Evolutionary conservation across 2,329 filamentous ascomycete genomes (phyloP), one percentile per base, ranked within the genome.

Genomic region (Xylaria digitata): DNA sequence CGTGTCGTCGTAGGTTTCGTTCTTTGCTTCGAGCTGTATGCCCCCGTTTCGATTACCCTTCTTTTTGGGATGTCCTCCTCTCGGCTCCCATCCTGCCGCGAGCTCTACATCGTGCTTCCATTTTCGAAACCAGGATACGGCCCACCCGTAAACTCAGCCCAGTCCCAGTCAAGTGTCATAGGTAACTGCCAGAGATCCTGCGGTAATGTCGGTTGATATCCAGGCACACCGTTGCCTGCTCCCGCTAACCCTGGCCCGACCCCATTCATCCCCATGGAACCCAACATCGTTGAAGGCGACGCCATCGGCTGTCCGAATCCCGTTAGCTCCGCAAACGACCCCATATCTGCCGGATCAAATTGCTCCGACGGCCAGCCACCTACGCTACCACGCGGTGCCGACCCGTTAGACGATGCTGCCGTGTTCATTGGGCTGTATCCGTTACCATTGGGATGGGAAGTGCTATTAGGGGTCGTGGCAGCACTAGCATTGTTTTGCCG

Each of bases 121-220:
- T 90, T 90, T 74, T 90, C 88, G 46, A 90, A 88, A 30, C 85
- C 85, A 11, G 88, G 87, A 72, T 90, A 90, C 2, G 84, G 83
- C 9, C 87, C 88, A n/a, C 87, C 87, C 37, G 86, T 89, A 83
- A 90, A 89, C 77, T 90, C 88, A 1, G 87, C 87, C 86, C 87
- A 90, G 75, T 87, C 93, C 94, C 94, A 97, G 77, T 98, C 95
- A 23, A 98, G 85, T 2, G 93, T 96, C 90, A 97, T 97, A 1
- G 95, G 94, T 87, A 98, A 90, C 78, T 95, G 92, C 89, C 96
- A 99, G 30, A 98, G 80, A 80, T 98, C 96, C 74, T 95, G 93
- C 4, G 96, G 95, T 23, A 98, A 88, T 74, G 97, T 91, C 0
- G 94, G 94, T 72, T 94, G 91, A 75, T 94, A 63, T 26, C 63